phyloP scores from a whole-genome alignment of 306 rosid species.

The Cicer bijugum region DNA sequence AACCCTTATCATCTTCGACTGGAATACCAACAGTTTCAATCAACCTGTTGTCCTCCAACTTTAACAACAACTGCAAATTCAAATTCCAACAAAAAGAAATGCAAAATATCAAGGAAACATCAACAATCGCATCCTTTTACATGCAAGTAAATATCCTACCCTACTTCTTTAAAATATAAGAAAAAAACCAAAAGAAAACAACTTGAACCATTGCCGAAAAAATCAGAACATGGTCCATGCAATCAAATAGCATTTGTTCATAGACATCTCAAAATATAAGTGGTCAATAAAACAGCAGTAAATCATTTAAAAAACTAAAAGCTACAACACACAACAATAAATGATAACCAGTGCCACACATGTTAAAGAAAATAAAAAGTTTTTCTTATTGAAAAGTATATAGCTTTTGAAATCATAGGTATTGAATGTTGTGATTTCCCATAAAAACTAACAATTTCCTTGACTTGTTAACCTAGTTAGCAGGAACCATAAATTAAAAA shows the following conservation, averaged over 20 bases:
- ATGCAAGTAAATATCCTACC: slow-evolving; percentile 37
- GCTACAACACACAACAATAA: slow-evolving; percentile 5
- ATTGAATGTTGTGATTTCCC: neutral
- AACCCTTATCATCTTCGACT: slow-evolving; percentile 59
- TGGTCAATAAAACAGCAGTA: slow-evolving; percentile 22
- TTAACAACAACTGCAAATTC: slow-evolving; percentile 74
- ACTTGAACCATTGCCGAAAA: slow-evolving; percentile 15
- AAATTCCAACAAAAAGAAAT: slow-evolving; percentile 7
- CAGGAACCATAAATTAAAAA: slow-evolving; percentile 11
- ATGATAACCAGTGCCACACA: neutral
- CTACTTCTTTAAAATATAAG: slow-evolving; percentile 8
- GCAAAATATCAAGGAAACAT: slow-evolving; percentile 28
- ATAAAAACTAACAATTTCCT: neutral
- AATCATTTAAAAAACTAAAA: slow-evolving; percentile 22
- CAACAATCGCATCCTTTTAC: slow-evolving; percentile 26
- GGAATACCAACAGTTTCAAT: slow-evolving; percentile 98
- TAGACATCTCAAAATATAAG: slow-evolving; percentile 24
- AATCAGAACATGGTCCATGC: slow-evolving; percentile 1
- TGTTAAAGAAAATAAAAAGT: neutral
- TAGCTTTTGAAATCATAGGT: neutral
- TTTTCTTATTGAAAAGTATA: neutral
- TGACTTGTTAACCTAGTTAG: neutral
- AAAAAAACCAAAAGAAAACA: slow-evolving; percentile 17
- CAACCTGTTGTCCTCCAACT: slow-evolving; percentile 91
- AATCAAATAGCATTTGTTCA: slow-evolving; percentile 7